Conservation (phyloP, 2,329 filamentous ascomycete genomes). For the Lizonia empirigonia region DNA sequence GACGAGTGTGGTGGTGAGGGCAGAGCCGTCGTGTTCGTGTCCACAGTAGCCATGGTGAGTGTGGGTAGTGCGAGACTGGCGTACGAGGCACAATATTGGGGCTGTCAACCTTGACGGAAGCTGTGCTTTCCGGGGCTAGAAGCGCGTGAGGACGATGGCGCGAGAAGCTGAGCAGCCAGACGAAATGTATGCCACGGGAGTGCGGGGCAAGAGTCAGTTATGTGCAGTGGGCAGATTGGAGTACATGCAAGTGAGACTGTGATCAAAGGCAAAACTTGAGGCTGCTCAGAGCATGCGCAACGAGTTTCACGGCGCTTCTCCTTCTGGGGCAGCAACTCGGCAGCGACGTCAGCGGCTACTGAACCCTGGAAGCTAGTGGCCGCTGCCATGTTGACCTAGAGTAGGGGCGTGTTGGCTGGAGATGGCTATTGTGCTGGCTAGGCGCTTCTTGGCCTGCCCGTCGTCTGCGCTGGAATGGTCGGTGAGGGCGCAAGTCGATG, state of each 20-base stretch:
- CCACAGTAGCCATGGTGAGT: slow-evolving; percentile 26
- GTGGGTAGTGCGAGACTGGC: background rate
- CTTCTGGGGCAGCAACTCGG: slow-evolving; percentile 23
- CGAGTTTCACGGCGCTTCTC: slow-evolving; percentile 23
- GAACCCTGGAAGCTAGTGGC: slow-evolving; percentile 20
- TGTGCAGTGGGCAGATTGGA: slow-evolving; percentile 12
- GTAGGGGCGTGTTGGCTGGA: background rate
- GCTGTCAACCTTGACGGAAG: slow-evolving; percentile 25
- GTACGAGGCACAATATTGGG: background rate
- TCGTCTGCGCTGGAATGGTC: slow-evolving; percentile 4
- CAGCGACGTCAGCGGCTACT: slow-evolving; percentile 37
- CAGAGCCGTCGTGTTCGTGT: slow-evolving; percentile 18
- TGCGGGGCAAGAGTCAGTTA: background rate
- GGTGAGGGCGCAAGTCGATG: slow-evolving; percentile 1
- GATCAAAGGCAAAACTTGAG: slow-evolving; percentile 21
- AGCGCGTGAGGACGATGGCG: slow-evolving; percentile 18
- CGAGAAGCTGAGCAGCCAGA: slow-evolving; percentile 19
- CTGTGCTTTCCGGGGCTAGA: slow-evolving; percentile 27
- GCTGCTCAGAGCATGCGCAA: slow-evolving; percentile 14
- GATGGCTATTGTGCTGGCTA: slow-evolving; percentile 1
- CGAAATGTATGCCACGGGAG: slow-evolving; percentile 13
- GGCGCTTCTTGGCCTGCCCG: background rate
- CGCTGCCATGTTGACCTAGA: slow-evolving; percentile 11
- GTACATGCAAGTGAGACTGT: slow-evolving; percentile 7
- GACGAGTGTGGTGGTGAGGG: slow-evolving; percentile 36